phyloP scores from a whole-genome alignment of 2,329 filamentous ascomycete genomes.

The Cercospora brassicicola region DNA sequence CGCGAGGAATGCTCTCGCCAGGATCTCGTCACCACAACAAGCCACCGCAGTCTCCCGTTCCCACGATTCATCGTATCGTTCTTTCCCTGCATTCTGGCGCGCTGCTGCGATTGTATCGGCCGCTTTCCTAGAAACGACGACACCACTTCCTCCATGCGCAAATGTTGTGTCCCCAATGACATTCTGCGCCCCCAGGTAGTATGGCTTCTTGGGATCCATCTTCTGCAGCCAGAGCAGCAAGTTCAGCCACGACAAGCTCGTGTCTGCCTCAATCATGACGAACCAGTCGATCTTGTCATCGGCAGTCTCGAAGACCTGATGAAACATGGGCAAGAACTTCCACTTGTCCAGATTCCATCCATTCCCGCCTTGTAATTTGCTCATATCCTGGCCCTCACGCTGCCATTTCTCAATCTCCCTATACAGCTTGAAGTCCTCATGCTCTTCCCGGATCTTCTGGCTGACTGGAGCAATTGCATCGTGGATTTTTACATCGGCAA shows the following conservation, averaged over 20 bases:
- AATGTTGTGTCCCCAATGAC: slow-evolving; percentile 42
- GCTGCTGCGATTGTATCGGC: slow-evolving; percentile 40
- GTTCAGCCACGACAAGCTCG: slow-evolving; percentile 50
- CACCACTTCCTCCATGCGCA: slow-evolving; percentile 48
- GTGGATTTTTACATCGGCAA: slow-evolving; percentile 45
- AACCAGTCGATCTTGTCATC: slow-evolving; percentile 54
- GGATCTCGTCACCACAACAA: slow-evolving; percentile 57
- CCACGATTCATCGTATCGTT: slow-evolving; percentile 42
- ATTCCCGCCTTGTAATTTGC: slow-evolving; percentile 36
- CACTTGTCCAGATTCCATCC: slow-evolving; percentile 59
- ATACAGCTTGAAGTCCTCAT: slow-evolving; percentile 40
- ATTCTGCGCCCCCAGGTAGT: slow-evolving; percentile 53
- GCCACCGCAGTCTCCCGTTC: slow-evolving; percentile 48
- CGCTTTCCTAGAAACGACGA: slow-evolving; percentile 48
- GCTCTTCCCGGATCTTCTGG: slow-evolving; percentile 30
- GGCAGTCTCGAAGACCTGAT: slow-evolving; percentile 51
- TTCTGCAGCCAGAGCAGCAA: slow-evolving; percentile 52
- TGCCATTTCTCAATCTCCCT: slow-evolving; percentile 36
- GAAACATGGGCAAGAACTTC: slow-evolving; percentile 59
- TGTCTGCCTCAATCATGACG: slow-evolving; percentile 59
- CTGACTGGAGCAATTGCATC: slow-evolving; percentile 39
- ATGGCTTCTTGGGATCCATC: slow-evolving; percentile 47
- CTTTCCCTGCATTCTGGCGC: slow-evolving; percentile 45
- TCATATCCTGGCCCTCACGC: slow-evolving; percentile 36
- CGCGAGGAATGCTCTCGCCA: slow-evolving; percentile 52